Percentiles rank a stretch among this genome's conserved stretches.
Evolutionary conservation across 306 rosid species (phyloP).

Genomic region (Arachis stenosperma): DNA sequence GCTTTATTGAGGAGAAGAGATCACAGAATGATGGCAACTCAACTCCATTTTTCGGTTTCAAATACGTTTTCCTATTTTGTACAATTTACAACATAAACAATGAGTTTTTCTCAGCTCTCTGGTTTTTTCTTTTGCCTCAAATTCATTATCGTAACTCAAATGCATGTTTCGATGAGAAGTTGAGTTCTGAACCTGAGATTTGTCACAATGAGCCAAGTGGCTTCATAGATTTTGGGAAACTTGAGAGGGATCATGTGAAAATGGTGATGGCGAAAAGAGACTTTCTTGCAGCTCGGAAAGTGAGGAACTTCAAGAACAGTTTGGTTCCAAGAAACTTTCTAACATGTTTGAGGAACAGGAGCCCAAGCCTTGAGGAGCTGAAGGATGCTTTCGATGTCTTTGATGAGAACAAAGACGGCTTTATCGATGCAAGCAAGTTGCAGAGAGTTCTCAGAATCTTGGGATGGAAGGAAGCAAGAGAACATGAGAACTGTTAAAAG

Average conservation of each 20-base stretch:
- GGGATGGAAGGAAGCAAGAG: slow-evolving; percentile 59
- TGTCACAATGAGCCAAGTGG: slow-evolving; percentile 21
- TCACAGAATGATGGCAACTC: slow-evolving; percentile 14
- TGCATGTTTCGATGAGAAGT: neutral
- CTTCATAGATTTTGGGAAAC: neutral
- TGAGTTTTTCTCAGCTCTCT: slow-evolving; percentile 31
- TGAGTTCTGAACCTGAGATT: slow-evolving; percentile 25
- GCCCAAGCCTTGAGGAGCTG: slow-evolving; percentile 86
- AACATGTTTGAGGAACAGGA: slow-evolving; percentile 78
- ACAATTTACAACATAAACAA: too few species aligned
- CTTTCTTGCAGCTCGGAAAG: slow-evolving; percentile 58
- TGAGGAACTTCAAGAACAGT: slow-evolving; percentile 47
- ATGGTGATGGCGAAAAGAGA: slow-evolving; percentile 65
- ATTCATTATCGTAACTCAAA: slow-evolving; percentile 32
- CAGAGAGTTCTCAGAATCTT: slow-evolving; percentile 60
- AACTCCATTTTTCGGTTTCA: slow-evolving; percentile 24
- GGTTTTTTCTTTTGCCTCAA: slow-evolving; percentile 35
- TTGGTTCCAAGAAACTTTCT: slow-evolving; percentile 49
- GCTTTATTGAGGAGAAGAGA: slow-evolving; percentile 37
- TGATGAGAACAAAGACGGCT: slow-evolving; percentile 80
- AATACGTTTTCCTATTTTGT: too few species aligned
- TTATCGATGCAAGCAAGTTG: slow-evolving; percentile 73
- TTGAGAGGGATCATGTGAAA: slow-evolving; percentile 60
- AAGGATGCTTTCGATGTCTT: slow-evolving; percentile 86
- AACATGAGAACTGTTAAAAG: slow-evolving; percentile 56